Evolutionary conservation across 164 flowering plant species (phyloP).

Genomic region (Litsea cubeba): DNA sequence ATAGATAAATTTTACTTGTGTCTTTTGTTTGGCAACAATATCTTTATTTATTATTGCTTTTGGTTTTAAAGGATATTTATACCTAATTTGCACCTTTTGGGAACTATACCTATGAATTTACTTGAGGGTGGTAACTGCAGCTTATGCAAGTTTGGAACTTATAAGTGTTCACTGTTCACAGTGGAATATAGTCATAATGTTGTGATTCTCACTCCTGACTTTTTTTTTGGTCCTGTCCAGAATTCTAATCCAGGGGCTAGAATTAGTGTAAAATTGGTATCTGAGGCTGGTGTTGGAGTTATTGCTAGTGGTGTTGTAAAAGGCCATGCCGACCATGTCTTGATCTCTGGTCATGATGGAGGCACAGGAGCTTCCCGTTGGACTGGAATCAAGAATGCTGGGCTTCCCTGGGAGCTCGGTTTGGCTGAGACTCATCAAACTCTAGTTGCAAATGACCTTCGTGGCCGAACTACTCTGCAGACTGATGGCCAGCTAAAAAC

Average conservation of each 20-base stretch:
- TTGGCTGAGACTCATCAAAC: conserved; percentile 99
- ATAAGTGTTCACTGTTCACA: not conserved
- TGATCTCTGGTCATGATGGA: conserved; percentile 99
- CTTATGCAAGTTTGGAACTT: not conserved
- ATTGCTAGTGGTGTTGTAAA: conserved; percentile 98
- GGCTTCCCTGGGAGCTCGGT: conserved; percentile 99
- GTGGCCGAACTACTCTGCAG: conserved; percentile 88
- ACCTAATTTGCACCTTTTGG: not conserved
- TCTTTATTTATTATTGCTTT: no score
- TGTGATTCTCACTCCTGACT: not conserved
- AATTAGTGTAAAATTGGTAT: conserved; percentile 91
- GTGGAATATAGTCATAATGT: not conserved
- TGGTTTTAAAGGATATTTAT: no score
- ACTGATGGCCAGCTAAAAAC: conserved; percentile 98
- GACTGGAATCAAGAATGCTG: conserved; percentile 99
- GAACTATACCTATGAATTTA: no score
- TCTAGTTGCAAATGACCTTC: conserved; percentile 93
- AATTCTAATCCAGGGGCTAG: conserved; percentile 91
- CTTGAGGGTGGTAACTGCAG: no score
- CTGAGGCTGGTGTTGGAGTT: conserved; percentile 99
- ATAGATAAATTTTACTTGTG: not conserved
- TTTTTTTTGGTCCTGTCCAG: conserved; percentile 27
- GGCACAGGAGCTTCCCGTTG: conserved; percentile 99
- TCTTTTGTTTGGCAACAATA: not conserved
- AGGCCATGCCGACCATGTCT: conserved; percentile 98